phyloP scores from a whole-genome alignment of 768 basidiomycete genomes.

The Lactarius sanguifluus region DNA sequence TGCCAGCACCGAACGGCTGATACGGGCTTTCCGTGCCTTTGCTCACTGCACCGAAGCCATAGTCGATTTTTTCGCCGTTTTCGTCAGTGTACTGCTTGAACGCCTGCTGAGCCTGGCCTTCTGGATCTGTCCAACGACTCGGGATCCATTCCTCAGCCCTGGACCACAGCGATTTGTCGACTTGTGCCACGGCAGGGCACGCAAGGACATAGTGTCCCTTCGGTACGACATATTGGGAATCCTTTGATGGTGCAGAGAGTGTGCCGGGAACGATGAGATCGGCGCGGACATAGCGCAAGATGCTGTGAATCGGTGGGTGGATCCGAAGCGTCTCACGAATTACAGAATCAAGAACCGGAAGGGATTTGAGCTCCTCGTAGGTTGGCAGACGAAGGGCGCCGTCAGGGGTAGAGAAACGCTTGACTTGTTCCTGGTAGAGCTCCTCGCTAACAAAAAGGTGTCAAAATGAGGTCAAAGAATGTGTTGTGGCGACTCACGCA shows the following conservation, averaged over 20 bases:
- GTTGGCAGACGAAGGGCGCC: constrained; percentile 78
- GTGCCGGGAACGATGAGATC: constrained; percentile 81
- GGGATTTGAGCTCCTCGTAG: constrained; percentile 80
- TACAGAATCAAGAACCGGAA: constrained; percentile 82
- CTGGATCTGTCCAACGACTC: constrained; percentile 78
- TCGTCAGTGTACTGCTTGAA: constrained; percentile 73
- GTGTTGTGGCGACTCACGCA: constrained; percentile 52
- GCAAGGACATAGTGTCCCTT: constrained; percentile 89
- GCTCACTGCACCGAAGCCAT: constrained; percentile 91
- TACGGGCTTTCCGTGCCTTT: constrained; percentile 97
- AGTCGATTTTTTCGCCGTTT: constrained; percentile 88
- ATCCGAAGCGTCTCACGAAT: constrained; percentile 93
- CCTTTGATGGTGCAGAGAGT: constrained; percentile 74
- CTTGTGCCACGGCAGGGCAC: constrained; percentile 82
- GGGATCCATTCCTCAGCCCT: constrained; percentile 75
- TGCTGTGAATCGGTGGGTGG: constrained; percentile 95
- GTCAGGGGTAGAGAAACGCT: constrained; percentile 74
- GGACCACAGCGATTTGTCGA: constrained; percentile 83
- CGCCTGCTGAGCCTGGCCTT: constrained; percentile 79
- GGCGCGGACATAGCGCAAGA: constrained; percentile 88
- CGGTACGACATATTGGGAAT: constrained; percentile 79
- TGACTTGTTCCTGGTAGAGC: constrained; percentile 87
- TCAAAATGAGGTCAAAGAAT: constrained; percentile 10
- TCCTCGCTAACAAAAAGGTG: constrained; percentile 53
- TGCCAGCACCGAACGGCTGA: constrained; percentile 96